These are phyloP conservation scores for Rhododendron ferrugineum DNA, from an alignment of 148 eudicot species.

Conservation along the genomic window DNA sequence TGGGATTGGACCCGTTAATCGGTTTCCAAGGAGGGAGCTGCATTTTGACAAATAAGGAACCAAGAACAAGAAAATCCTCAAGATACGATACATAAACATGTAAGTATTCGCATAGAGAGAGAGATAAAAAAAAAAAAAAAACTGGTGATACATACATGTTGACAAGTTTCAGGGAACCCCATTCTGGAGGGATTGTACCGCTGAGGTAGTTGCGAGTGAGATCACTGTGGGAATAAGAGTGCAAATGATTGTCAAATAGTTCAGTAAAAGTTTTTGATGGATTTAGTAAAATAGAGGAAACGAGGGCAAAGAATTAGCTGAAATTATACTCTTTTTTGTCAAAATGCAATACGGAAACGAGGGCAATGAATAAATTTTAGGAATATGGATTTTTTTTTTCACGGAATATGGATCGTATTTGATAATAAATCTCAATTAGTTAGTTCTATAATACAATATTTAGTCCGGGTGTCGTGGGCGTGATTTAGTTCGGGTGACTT, in stretches of 20 bases:
- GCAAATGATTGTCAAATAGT: not conserved
- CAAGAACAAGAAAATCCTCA: not conserved
- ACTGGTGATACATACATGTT: constrained; percentile 16
- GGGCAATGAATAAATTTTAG: too few relatives aligned
- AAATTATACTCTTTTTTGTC: too few relatives aligned
- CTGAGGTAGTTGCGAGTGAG: constrained; percentile 36
- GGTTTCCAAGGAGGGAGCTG: constrained; percentile 34
- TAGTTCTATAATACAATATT: too few relatives aligned
- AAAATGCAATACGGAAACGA: too few relatives aligned
- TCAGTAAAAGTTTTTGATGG: not conserved
- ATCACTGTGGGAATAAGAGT: constrained; percentile 22
- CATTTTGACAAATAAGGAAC: not conserved
- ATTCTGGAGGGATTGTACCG: constrained; percentile 35
- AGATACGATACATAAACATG: too few relatives aligned
- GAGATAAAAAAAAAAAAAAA: not conserved
- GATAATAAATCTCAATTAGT: too few relatives aligned
- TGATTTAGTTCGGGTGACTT: too few relatives aligned
- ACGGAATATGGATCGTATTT: too few relatives aligned
- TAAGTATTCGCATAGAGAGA: not conserved
- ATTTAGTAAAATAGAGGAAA: not conserved
- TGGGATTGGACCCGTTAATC: constrained; percentile 32
- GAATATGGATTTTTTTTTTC: too few relatives aligned
- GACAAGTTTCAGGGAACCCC: constrained; percentile 25
- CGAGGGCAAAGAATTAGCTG: too few relatives aligned
- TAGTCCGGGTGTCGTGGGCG: too few relatives aligned